Conservation (phyloP, 495 filamentous ascomycete species). For the Talaromyces proteolyticus region DNA sequence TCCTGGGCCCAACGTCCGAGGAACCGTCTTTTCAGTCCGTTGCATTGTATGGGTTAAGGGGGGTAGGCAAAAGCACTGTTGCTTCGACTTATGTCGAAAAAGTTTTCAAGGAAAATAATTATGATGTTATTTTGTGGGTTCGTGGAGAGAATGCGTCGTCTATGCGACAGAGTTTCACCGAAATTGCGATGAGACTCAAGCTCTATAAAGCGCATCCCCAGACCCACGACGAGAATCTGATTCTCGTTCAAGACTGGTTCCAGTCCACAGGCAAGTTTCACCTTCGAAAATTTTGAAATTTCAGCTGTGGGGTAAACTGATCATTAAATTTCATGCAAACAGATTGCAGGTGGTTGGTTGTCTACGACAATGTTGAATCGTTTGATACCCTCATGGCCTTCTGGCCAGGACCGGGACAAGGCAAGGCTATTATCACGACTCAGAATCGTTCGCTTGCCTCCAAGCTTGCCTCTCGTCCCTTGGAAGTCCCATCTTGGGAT, state of each 20-base stretch:
- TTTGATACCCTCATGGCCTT: background rate
- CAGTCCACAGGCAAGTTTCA: slow-evolving; percentile 11
- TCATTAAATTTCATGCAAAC: background rate
- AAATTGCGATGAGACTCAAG: slow-evolving; percentile 14
- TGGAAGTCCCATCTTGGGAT: background rate
- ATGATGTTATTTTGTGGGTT: slow-evolving; percentile 16
- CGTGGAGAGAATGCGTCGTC: slow-evolving; percentile 10
- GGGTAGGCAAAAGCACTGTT: slow-evolving; percentile 11
- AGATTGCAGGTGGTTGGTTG: slow-evolving; percentile 12
- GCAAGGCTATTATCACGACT: background rate
- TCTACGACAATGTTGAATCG: slow-evolving; percentile 15
- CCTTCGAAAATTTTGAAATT: background rate
- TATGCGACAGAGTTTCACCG: slow-evolving; percentile 16
- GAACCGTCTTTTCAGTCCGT: slow-evolving; percentile 4
- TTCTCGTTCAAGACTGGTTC: slow-evolving; percentile 12
- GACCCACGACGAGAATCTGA: slow-evolving; percentile 14
- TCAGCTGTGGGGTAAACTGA: background rate
- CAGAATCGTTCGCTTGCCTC: background rate
- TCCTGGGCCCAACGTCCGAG: background rate
- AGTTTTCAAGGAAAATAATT: background rate
- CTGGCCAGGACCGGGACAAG: slow-evolving; percentile 4
- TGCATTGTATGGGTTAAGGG: slow-evolving; percentile 10
- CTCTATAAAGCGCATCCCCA: slow-evolving; percentile 12
- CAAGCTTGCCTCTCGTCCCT: background rate
- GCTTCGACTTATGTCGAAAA: slow-evolving; percentile 5